These are phyloP conservation scores for Dalbergia cultrata DNA, from an alignment of 306 rosid species.

Conservation along the genomic window DNA sequence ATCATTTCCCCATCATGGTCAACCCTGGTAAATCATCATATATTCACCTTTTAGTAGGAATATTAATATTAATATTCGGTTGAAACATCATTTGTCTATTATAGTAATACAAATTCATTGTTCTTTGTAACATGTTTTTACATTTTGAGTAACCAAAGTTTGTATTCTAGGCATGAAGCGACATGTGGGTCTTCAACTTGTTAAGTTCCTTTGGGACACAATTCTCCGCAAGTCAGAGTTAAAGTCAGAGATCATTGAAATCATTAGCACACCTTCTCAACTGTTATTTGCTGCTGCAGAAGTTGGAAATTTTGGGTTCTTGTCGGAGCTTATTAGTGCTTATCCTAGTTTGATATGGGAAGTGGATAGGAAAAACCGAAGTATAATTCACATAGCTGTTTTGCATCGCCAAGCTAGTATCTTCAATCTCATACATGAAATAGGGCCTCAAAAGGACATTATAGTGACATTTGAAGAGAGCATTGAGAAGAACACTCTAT, in stretches of 20 bases:
- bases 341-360: conserved; percentile 51
- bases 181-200: conserved; percentile 34
- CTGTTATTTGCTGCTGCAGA: conserved; percentile 44
- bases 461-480: background rate
- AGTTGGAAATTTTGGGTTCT: conserved; percentile 55
- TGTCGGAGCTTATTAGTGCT: conserved; percentile 45
- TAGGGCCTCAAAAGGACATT: conserved; percentile 37
- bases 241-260: background rate
- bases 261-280: conserved; percentile 35
- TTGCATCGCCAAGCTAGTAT: conserved; percentile 46
- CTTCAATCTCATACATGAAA: conserved; percentile 50
- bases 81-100: background rate
- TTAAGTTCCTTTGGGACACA: conserved; percentile 30
- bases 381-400: conserved; percentile 50
- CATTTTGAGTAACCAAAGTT: background rate
- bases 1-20: background rate
- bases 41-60: background rate
- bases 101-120: background rate
- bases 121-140: background rate
- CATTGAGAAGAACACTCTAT: background rate
- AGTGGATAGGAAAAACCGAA: background rate
- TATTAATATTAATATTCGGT: background rate
- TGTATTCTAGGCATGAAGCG: conserved; percentile 35
- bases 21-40: conserved; percentile 39
- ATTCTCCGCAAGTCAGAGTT: background rate